These are phyloP conservation scores for Tremella yokohamensis DNA, from an alignment of 768 basidiomycete genomes.

Conservation along the genomic window DNA sequence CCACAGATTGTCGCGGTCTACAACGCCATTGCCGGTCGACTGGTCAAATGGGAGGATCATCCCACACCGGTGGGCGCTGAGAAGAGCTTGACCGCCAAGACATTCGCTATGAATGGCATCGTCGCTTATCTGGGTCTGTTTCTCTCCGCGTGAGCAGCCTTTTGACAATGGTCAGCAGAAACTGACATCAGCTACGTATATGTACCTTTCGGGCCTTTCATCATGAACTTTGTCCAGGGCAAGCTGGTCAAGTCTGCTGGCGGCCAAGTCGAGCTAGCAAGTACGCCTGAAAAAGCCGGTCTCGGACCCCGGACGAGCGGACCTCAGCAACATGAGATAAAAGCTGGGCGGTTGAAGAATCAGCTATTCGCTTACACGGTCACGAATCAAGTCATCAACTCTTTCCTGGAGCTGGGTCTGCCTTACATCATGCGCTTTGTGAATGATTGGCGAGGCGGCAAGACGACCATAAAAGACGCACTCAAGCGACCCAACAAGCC, in stretches of 20 bases:
- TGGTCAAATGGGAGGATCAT: constrained; percentile 92
- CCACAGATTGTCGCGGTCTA: constrained; percentile 75
- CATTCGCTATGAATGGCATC: constrained; percentile 80
- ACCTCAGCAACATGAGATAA: constrained; percentile 37
- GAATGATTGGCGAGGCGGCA: constrained; percentile 40
- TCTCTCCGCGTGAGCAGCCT: constrained; percentile 66
- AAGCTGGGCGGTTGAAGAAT: constrained; percentile 63
- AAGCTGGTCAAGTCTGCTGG: constrained; percentile 16
- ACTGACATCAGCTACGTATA: constrained; percentile 62
- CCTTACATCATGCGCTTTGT: constrained; percentile 71
- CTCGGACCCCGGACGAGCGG: constrained; percentile 36
- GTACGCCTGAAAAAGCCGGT: constrained; percentile 47
- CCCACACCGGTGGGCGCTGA: constrained; percentile 70
- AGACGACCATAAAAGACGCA: constrained; percentile 41
- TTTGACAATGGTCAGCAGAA: background rate
- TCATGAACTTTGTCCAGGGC: constrained; percentile 62
- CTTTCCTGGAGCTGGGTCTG: constrained; percentile 72
- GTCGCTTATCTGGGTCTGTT: constrained; percentile 88
- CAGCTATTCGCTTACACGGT: constrained; percentile 87
- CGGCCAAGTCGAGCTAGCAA: constrained; percentile 41
- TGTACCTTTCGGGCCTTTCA: constrained; percentile 82
- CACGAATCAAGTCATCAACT: constrained; percentile 78
- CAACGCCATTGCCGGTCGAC: constrained; percentile 61
- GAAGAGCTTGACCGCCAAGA: constrained; percentile 79
- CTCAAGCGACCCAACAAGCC: constrained; percentile 13